Evolutionary conservation across 495 filamentous ascomycete species (phyloP).

Genomic region (Lophiostoma macrostomum): DNA sequence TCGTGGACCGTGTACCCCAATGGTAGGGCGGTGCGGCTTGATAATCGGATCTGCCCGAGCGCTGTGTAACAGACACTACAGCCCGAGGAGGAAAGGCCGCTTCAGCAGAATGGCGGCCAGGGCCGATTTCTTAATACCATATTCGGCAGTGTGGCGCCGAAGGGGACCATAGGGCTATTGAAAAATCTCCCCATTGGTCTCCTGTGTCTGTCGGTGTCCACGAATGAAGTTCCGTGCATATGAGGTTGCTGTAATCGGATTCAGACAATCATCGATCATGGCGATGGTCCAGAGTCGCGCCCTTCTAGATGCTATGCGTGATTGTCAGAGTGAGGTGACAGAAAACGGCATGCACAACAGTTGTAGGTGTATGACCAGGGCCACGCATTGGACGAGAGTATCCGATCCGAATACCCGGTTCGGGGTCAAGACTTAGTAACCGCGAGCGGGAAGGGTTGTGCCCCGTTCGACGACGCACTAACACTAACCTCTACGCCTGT

Average conservation of each 20-base stretch:
- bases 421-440: slow-evolving; percentile 1
- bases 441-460: neutral
- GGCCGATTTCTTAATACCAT: slow-evolving; percentile 5
- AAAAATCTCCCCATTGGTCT: slow-evolving; percentile 24
- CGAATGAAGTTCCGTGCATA: slow-evolving; percentile 2
- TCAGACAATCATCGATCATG: neutral
- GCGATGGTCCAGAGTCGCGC: neutral
- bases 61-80: neutral
- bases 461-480: slow-evolving; percentile 4
- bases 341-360: slow-evolving; percentile 35
- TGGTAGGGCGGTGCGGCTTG: neutral
- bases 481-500: neutral
- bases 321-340: slow-evolving; percentile 27
- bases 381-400: slow-evolving; percentile 13
- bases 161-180: slow-evolving; percentile 17
- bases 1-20: slow-evolving; percentile 10
- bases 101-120: neutral
- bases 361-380: slow-evolving; percentile 10
- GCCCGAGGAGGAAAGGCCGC: slow-evolving; percentile 1
- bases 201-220: neutral
- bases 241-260: neutral
- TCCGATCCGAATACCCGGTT: slow-evolving; percentile 18
- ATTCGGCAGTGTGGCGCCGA: slow-evolving; percentile 17
- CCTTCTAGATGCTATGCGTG: slow-evolving; percentile 19
- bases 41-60: slow-evolving; percentile 23